Base-by-base conservation (phyloP, 1,284 basidiomycete genomes). In the Sutorius eximius region DNA sequence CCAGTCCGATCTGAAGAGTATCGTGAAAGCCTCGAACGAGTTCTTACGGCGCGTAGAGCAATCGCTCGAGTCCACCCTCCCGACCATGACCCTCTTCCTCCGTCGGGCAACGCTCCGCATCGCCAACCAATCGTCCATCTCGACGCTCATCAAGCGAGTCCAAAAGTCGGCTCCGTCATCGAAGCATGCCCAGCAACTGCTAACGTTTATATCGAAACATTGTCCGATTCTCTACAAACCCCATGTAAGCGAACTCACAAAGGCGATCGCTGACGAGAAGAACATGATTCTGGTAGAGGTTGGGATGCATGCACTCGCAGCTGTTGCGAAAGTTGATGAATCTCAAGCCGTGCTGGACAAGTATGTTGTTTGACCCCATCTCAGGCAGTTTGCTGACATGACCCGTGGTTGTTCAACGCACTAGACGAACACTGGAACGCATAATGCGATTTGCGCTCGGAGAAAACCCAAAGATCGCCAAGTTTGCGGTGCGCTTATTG, bases 401-500 rank as follows among this genome's bases (percentile, higher is more conserved):
- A 5, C 16, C n/a, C 3, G 13, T 48, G 29, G 12, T 37, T 34
- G n/a, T 12, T 40, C 20, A 20, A 42, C n/a, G 9, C 49, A 3
- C 56, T 86, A 69, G 87, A 67, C 80, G 83, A 20, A 83, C 86
- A 1, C 70, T 86, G 10, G 91, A 95, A 36, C 79, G 86, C 15
- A 77, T 90, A 9, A 74, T 75, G 51, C 77, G 81, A 30, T 82
- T 86, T 60, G 88, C 83, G 0, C 69, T 86, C 33, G 80, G 83
- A 11, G 79, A 83, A 1, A 83, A 88, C 33, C 75, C 77, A 18
- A 77, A 82, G 18, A 86, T 91, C 64, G 90, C 94, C 20, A 98
- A 98, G 71, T 95, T 92, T 70, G 92, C 94, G 0, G 85, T 91
- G 1, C 84, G 93, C 24, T 75, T 95, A 45, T 65, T 98, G 10